Percentiles rank a stretch among this genome's conserved stretches.
Evolutionary conservation across 2,329 filamentous ascomycete genomes (phyloP).

Genomic region (Epichloe typhina): DNA sequence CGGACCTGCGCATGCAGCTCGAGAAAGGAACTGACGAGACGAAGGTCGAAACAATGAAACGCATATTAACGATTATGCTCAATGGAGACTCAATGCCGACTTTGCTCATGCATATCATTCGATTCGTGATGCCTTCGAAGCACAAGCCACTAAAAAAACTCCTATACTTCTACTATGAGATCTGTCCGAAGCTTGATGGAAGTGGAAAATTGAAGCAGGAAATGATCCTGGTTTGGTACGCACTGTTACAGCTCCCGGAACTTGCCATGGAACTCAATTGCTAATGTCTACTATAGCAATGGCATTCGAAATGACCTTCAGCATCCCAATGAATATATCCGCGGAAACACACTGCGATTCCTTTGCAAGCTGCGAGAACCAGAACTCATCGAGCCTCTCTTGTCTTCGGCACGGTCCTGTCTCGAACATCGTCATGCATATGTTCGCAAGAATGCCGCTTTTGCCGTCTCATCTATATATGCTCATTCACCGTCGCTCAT

Average conservation of each 20-base stretch:
- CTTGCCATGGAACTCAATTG: not conserved
- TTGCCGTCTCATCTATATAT: slow-evolving; percentile 85
- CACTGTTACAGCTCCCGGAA: not conserved
- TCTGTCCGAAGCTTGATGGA: slow-evolving; percentile 89
- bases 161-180: slow-evolving; percentile 98
- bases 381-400: slow-evolving; percentile 88
- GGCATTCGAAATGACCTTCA: slow-evolving; percentile 96
- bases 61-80: slow-evolving; percentile 91
- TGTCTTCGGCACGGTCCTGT: slow-evolving; percentile 83
- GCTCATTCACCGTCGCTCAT: slow-evolving; percentile 84
- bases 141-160: slow-evolving; percentile 95
- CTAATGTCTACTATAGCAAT: slow-evolving; percentile 48
- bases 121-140: slow-evolving; percentile 98
- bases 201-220: slow-evolving; percentile 96
- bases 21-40: slow-evolving; percentile 89
- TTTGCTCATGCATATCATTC: slow-evolving; percentile 98
- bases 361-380: slow-evolving; percentile 91
- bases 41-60: slow-evolving; percentile 94
- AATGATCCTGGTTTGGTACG: slow-evolving; percentile 95
- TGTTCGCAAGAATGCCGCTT: slow-evolving; percentile 95
- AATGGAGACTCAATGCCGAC: slow-evolving; percentile 94
- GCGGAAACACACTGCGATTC: slow-evolving; percentile 95
- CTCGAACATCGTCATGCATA: slow-evolving; percentile 95
- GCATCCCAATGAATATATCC: slow-evolving; percentile 95
- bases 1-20: slow-evolving; percentile 83